Evolutionary conservation across 805 yeast genomes (phyloP), one percentile per base, ranked within the genome.

Genomic region (Sugiyamaella marilandica): DNA sequence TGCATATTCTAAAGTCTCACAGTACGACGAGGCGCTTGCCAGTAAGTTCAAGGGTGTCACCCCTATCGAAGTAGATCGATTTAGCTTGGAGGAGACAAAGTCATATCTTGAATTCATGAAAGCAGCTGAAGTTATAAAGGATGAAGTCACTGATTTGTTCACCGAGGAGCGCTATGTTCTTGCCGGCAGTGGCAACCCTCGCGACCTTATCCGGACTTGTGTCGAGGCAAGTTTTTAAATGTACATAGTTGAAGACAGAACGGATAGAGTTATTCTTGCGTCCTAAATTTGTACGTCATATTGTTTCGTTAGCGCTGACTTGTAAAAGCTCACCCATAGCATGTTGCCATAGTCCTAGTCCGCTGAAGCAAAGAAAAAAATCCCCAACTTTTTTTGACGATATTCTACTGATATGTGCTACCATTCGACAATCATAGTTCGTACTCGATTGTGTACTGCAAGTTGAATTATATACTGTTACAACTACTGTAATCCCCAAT

Each of bases 151-250:
- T 10, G 74, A 72, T 14, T 69, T 68, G 52, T 64, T 79, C 47
- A 66, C 72, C 1, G 68, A 74, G 32, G 78, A 79, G 59, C 78
- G 77, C 62, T 82, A 78, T 62, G 69, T 81, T 41, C 51, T 78
- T 35, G 75, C 81, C 56, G 88, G 88, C 34, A 81, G 80, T 62
- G 90, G 90, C 59, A 84, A 83, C 62, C 83, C 87, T 45, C 71
- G 78, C 54, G 75, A 74, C 49, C 63, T 82, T 34, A 59, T 79
- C 18, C 34, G 53, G 24, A 50, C 47, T 45, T 39, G 49, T 26
- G 32, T 24, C 26, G 53, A 50, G 43, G 31, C 33, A 18, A 19
- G 39, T 18, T 35, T 47, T 21, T 47, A 36, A 47, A 24, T 24
- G 29, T 24, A 24, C 29, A 24, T 24, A 24, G 29, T 7, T 24